phyloP scores from a whole-genome alignment of 805 yeast species.

The Saturnispora zaruensis region DNA sequence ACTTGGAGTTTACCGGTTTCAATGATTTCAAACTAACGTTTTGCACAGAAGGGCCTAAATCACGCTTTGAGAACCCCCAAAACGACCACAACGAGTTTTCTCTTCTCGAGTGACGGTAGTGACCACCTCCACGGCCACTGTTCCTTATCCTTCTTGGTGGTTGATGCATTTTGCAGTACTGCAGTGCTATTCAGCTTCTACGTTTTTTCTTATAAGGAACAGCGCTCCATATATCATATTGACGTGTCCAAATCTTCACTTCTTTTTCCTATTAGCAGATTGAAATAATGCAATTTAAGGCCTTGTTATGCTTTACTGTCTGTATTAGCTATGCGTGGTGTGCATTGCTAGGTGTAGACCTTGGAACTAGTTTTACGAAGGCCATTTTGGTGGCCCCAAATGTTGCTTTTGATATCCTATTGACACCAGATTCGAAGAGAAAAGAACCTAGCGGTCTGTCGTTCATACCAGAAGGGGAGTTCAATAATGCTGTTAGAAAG shows the following conservation, averaged over 20 bases:
- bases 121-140: slow-evolving; percentile 2
- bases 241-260: neutral
- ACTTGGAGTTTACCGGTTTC: slow-evolving; percentile 41
- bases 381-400: slow-evolving; percentile 88
- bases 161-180: neutral
- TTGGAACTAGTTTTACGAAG: slow-evolving; percentile 80
- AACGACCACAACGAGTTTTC: neutral
- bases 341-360: slow-evolving; percentile 82
- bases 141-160: slow-evolving; percentile 1
- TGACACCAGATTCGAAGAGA: slow-evolving; percentile 86
- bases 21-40: slow-evolving; percentile 28
- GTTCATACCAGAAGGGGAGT: slow-evolving; percentile 24
- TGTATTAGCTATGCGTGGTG: slow-evolving; percentile 20
- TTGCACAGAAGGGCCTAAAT: neutral
- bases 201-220: neutral
- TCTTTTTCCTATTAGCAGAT: neutral
- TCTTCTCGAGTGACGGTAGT: neutral
- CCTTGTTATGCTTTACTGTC: neutral
- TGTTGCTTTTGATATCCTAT: slow-evolving; percentile 74
- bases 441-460: slow-evolving; percentile 80
- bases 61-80: slow-evolving; percentile 2
- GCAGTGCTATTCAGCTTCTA: neutral
- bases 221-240: neutral
- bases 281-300: neutral
- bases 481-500: slow-evolving; percentile 54